Conservation (phyloP, 208 protist species). For the Ichthyophonus hoferi region DNA sequence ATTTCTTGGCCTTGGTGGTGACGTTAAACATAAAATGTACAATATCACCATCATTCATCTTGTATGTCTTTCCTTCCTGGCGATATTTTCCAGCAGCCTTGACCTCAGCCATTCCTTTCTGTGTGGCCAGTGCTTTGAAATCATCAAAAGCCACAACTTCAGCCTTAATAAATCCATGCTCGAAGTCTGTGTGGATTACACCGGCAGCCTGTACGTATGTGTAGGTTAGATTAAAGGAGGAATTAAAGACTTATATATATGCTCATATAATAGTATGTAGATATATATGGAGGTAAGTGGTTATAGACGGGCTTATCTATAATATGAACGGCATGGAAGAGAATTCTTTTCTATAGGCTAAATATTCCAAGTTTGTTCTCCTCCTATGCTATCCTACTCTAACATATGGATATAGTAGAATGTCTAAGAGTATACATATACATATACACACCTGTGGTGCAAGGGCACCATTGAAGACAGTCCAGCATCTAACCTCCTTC, state of each 20-base stretch:
- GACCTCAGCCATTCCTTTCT: conserved; percentile 10
- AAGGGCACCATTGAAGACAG: conserved; percentile 70
- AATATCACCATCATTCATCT: conserved; percentile 34
- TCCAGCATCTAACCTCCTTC: conserved; percentile 97
- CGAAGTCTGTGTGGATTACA: conserved; percentile 97
- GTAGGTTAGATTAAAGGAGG: conserved; percentile 81
- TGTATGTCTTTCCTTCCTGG: conserved; percentile 36
- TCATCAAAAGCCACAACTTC: conserved; percentile 38
- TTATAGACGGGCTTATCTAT: not conserved
- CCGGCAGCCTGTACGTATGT: conserved; percentile 94
- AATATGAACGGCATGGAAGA: too few species aligned
- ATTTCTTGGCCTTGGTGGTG: conserved; percentile 26
- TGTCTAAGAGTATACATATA: too few species aligned
- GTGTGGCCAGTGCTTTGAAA: conserved; percentile 18
- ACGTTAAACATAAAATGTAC: conserved; percentile 31
- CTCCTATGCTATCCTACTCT: too few species aligned
- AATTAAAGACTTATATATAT: not conserved
- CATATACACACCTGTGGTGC: conserved; percentile 9
- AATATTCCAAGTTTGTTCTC: too few species aligned
- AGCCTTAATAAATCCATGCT: conserved; percentile 70
- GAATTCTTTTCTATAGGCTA: too few species aligned
- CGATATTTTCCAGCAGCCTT: conserved; percentile 23
- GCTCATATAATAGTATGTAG: not conserved
- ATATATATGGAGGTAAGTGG: too few species aligned
- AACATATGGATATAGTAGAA: too few species aligned